Base-by-base conservation (phyloP, 139 green algal genomes). In the Closterium sp. region DNA sequence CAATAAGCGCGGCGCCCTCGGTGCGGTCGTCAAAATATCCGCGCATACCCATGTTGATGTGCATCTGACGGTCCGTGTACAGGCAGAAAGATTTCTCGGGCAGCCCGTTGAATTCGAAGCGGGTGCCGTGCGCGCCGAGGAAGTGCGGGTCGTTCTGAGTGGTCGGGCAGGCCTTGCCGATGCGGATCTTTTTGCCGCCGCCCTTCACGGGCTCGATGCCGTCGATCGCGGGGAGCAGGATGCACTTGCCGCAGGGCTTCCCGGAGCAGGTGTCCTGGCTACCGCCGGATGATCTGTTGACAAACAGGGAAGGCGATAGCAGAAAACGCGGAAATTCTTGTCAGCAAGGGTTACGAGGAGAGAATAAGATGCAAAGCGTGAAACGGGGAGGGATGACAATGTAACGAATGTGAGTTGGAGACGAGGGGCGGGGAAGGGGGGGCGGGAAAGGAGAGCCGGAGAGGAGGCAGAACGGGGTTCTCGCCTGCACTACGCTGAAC, bases 51-150 rank as follows among this genome's bases (percentile, higher is more conserved):
- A 90, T 90, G 87, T 90, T 90, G 87, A 90, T 89, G 32, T 90
- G 87, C 35, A 90, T 25, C 32, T 89, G 32, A 34, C 69, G 35
- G 87, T 90, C 87, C 38, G 87, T 90, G 69, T 84, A 34, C 32
- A 90, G 35, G 69, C 87, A 90, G 69, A 84, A 90, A 89, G 38
- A 90, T 87, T 90, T 34, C 32, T 89, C 69, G 35, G 87, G 87
- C 32, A 90, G 35, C 32, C 87, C 87, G 69, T 90, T 90, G 87
- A 90, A 90, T 19, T 90, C 87, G 33, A 90, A 90, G 32, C 69
- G 35, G 19, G 35, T 89, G 23, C 87, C 87, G 33, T 90, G 87
- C 33, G 38, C 38, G 32, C 87, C 87, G 69, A 90, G 32, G 38
- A 90, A 90, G 25, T 90, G 87, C 32, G 87, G 87, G 33, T 90